phyloP scores from a whole-genome alignment of 805 yeast species.

The Nakazawaea ambrosiae region DNA sequence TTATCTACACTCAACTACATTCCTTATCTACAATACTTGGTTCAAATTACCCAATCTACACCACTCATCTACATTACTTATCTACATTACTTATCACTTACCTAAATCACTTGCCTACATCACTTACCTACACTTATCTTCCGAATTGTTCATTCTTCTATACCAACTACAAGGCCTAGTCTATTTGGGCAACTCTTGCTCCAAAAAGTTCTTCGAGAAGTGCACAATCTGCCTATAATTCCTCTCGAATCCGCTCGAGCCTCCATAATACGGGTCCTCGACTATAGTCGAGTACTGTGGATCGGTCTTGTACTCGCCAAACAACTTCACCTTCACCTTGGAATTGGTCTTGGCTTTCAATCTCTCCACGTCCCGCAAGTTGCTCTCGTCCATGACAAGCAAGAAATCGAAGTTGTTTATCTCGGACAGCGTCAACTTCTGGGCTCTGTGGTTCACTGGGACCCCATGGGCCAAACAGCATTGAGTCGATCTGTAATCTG shows the following conservation, averaged over 20 bases:
- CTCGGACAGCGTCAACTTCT: constrained; percentile 48
- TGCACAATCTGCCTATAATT: constrained; percentile 71
- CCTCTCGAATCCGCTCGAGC: constrained; percentile 70
- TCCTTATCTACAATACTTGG: too few relatives aligned
- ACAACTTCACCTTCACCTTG: constrained; percentile 47
- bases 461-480: constrained; percentile 69
- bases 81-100: too few relatives aligned
- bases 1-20: too few relatives aligned
- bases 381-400: constrained; percentile 66
- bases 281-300: constrained; percentile 47
- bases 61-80: too few relatives aligned
- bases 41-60: too few relatives aligned
- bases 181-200: too few relatives aligned
- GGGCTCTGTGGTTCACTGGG: constrained; percentile 69
- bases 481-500: constrained; percentile 67
- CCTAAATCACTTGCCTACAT: too few relatives aligned
- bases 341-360: constrained; percentile 42
- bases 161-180: too few relatives aligned
- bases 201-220: constrained; percentile 66
- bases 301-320: constrained; percentile 76
- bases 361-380: constrained; percentile 41
- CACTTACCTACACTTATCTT: too few relatives aligned
- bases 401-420: constrained; percentile 59
- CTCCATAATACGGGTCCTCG: constrained; percentile 93
- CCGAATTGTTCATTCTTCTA: too few relatives aligned